Percentiles rank a stretch among this genome's conserved stretches.
phyloP scores from a whole-genome alignment of 2,329 filamentous ascomycete genomes.

The Fusarium palustre region DNA sequence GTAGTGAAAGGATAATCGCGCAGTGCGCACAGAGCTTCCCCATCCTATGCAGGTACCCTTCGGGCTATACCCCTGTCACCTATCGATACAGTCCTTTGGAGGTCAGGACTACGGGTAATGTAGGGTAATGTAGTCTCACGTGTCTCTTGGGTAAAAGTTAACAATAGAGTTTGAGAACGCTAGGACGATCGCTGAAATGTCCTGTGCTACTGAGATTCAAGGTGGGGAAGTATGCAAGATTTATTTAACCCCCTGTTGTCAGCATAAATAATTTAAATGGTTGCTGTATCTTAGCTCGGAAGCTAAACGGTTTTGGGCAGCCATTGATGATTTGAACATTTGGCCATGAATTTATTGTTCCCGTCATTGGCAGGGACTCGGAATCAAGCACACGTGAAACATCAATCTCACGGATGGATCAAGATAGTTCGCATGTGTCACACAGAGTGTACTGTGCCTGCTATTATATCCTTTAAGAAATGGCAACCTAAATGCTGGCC shows the following conservation, averaged over 20 bases:
- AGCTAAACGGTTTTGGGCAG: not conserved
- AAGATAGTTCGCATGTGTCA: not conserved
- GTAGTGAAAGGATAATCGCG: not conserved
- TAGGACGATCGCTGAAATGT: not conserved
- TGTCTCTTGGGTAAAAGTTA: accelerated
- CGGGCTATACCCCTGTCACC: no score
- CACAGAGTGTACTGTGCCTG: not conserved
- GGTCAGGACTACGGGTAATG: not conserved
- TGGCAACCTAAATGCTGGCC: not conserved
- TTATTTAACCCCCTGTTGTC: not conserved
- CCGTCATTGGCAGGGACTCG: not conserved
- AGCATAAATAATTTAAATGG: not conserved
- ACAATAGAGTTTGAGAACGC: not conserved
- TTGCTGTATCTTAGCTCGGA: not conserved
- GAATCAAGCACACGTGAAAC: not conserved
- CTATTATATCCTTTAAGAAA: not conserved
- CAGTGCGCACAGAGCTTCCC: not conserved
- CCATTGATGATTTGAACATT: no score
- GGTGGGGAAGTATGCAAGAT: not conserved
- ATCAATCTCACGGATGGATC: not conserved
- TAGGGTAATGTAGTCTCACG: not conserved
- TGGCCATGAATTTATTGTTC: not conserved
- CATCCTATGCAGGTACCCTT: not conserved
- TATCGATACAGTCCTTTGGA: not conserved
- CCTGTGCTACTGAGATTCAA: not conserved